Evolutionary conservation across 202 grass and related monocot species (phyloP).

Genomic region (Schoenoplectus tabernaemontani): DNA sequence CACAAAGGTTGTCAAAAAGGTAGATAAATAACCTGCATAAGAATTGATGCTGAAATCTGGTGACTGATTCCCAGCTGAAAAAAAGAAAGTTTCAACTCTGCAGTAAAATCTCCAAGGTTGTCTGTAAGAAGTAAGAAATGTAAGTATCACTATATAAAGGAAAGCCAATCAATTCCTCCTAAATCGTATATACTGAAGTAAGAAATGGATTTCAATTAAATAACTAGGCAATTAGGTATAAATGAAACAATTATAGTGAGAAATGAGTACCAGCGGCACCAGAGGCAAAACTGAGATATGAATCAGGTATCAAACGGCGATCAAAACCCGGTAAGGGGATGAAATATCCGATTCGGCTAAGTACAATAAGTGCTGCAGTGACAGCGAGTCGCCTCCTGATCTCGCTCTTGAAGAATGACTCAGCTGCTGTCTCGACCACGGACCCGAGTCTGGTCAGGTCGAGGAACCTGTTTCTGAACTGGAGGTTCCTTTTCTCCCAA

Average conservation of each 20-base stretch:
- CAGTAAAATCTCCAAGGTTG: constrained; percentile 64
- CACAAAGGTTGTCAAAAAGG: background rate
- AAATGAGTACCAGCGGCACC: constrained; percentile 36
- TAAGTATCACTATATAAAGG: background rate
- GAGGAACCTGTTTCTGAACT: constrained; percentile 69
- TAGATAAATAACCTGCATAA: constrained; percentile 62
- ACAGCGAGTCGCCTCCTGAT: constrained; percentile 63
- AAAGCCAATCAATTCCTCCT: background rate
- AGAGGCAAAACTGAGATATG: constrained; percentile 38
- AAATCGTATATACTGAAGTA: background rate
- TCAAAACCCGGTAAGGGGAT: constrained; percentile 81
- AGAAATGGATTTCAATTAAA: background rate
- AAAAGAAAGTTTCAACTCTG: constrained; percentile 74
- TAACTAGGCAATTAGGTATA: too few species aligned
- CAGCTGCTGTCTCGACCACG: constrained; percentile 51
- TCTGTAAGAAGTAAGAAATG: constrained; percentile 35
- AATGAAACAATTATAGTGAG: too few species aligned
- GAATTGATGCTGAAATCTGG: constrained; percentile 79
- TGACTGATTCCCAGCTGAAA: constrained; percentile 95
- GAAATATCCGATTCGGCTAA: constrained; percentile 85
- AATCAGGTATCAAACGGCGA: constrained; percentile 49
- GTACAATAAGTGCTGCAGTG: constrained; percentile 66
- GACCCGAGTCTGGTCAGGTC: constrained; percentile 65
- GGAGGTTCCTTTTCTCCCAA: constrained; percentile 9
- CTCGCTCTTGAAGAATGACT: constrained; percentile 97